These are phyloP conservation scores for Elymus sibiricus DNA, from an alignment of 176 grass and related monocot species.

Conservation along the genomic window DNA sequence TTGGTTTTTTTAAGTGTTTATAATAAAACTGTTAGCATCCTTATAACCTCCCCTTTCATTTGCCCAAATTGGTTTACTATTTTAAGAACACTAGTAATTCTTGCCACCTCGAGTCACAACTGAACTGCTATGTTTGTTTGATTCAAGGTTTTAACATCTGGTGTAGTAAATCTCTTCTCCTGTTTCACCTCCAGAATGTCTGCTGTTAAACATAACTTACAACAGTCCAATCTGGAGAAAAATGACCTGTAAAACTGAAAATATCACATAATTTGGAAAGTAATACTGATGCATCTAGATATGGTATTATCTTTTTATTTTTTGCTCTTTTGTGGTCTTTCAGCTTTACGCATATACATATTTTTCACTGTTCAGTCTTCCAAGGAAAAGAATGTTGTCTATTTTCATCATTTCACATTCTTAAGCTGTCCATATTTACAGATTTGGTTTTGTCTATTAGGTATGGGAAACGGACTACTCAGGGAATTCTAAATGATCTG, in stretches of 20 bases:
- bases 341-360: background rate
- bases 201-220: background rate
- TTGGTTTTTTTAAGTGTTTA: background rate
- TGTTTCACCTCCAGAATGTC: background rate
- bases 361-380: background rate
- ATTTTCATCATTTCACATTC: background rate
- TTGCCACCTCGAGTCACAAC: background rate
- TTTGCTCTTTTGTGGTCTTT: background rate
- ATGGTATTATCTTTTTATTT: background rate
- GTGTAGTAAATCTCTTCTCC: background rate
- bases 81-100: background rate
- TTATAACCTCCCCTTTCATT: background rate
- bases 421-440: background rate
- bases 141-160: background rate
- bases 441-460: slow-evolving; percentile 25
- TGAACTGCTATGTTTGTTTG: background rate
- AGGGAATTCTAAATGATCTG: slow-evolving; percentile 81
- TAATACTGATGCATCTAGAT: background rate
- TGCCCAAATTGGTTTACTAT: background rate
- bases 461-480: slow-evolving; percentile 75
- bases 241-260: background rate
- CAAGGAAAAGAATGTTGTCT: background rate
- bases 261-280: background rate
- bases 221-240: background rate
- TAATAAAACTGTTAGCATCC: background rate